These are phyloP conservation scores for Aspergillus saccharolyticus DNA, from an alignment of 495 filamentous ascomycete species.

Conservation along the genomic window DNA sequence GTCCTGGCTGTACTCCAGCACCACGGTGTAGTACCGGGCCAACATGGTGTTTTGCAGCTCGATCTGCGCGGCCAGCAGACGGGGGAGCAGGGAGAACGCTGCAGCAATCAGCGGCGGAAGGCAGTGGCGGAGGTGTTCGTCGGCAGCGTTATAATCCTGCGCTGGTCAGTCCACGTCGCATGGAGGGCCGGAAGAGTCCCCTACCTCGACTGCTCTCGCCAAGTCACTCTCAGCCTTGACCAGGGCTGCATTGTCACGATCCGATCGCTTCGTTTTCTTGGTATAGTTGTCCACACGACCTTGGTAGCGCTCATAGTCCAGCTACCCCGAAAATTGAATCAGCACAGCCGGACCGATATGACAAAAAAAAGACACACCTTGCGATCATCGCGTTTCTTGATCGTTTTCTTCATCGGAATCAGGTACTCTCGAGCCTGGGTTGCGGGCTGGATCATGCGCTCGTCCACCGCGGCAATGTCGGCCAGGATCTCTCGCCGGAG, in stretches of 20 bases:
- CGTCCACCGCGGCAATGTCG: constrained; percentile 70
- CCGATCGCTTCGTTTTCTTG: constrained; percentile 65
- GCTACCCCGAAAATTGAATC: constrained; percentile 19
- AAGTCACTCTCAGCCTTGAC: constrained; percentile 78
- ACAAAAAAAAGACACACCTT: constrained; percentile 47
- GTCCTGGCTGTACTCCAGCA: constrained; percentile 73
- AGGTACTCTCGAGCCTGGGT: constrained; percentile 66
- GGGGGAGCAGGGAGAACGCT: constrained; percentile 74
- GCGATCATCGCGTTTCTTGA: constrained; percentile 87
- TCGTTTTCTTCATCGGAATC: constrained; percentile 76
- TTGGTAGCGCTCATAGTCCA: constrained; percentile 83
- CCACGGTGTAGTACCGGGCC: constrained; percentile 75
- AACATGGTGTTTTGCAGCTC: constrained; percentile 79
- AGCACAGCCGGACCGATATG: background rate
- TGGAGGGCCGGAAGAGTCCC: constrained; percentile 11
- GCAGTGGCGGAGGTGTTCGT: constrained; percentile 69
- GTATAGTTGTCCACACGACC: constrained; percentile 64
- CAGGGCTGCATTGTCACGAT: constrained; percentile 72
- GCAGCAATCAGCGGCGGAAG: constrained; percentile 73
- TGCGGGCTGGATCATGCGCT: constrained; percentile 66
- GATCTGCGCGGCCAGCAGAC: constrained; percentile 67
- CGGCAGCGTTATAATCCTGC: constrained; percentile 76
- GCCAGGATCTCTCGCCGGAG: constrained; percentile 68
- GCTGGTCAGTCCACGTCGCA: background rate
- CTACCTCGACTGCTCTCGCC: constrained; percentile 59